A percentile compares a stretch with the other conserved stretches of the same genome.
phyloP scores from a whole-genome alignment of 345 rosid species.

The Pugionium cornutum region DNA sequence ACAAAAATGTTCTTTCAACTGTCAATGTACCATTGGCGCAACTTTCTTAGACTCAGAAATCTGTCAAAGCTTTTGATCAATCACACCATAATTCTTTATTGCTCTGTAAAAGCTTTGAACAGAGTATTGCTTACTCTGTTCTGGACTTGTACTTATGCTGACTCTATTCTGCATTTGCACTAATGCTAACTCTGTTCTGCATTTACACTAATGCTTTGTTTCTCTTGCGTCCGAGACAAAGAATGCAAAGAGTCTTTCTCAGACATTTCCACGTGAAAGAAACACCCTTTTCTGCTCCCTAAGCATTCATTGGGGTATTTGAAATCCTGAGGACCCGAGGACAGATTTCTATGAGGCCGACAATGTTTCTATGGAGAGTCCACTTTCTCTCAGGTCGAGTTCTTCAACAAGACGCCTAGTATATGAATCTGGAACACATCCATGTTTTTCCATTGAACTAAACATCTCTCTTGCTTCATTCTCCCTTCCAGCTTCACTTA shows the following conservation, averaged over 20 bases:
- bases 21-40: conserved; percentile 13
- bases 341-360: conserved; percentile 26
- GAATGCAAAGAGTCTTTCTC: conserved; percentile 6
- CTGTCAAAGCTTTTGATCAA: conserved; percentile 18
- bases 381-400: conserved; percentile 29
- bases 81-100: neutral
- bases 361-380: conserved; percentile 15
- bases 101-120: too few relatives aligned
- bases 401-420: conserved; percentile 50
- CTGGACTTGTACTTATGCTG: conserved; percentile 1
- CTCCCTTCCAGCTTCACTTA: conserved; percentile 53
- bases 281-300: conserved; percentile 1
- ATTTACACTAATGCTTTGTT: conserved; percentile 2
- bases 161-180: conserved; percentile 6
- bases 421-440: conserved; percentile 62
- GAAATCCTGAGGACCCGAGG: neutral
- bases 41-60: conserved; percentile 16
- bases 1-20: neutral
- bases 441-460: conserved; percentile 58
- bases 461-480: conserved; percentile 64
- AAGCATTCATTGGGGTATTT: neutral
- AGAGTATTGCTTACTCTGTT: neutral
- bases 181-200: conserved; percentile 8
- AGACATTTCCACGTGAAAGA: conserved; percentile 12
- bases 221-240: conserved; percentile 19